Evolutionary conservation across 192 early-diverging fungal genomes (phyloP), one percentile per base, ranked within the genome.

Genomic region (Umbelopsis isabellina): DNA sequence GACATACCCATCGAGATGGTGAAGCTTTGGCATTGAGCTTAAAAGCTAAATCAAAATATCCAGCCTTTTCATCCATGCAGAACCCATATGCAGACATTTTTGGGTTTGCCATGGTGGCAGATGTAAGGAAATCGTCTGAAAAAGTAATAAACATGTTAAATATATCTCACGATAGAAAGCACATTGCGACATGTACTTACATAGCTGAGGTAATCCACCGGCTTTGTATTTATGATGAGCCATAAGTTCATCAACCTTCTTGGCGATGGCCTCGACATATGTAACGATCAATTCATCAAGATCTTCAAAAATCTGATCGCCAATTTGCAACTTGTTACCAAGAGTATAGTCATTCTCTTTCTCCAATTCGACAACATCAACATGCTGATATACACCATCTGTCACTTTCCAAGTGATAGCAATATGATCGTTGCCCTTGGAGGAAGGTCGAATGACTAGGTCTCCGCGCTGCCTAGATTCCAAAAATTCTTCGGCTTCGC

Each of bases 401-500:
- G 83, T 91, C 8, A 96, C 88, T 74, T 98, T 97, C 92, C 94
- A 96, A 18, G 95, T 98, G 21, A 98, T 90, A 1, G 93, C 90
- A 15, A 99, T 85, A 71, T 96, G 94, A 77, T 94, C 88, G 22
- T 86, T 78, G n/a, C 94, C 94, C 15, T 91, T 90, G 8, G 92
- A 93, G 21, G 96, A 98, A 6, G 95, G 94, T 11, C 96, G 87
- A 66, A 99, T 92, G 4, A 99, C 91, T 18, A 91, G 78, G 49
- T 91, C 88, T 21, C 96, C 97, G 13, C 84, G 78, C 20, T 82
- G 84, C 27, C 91, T 84, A 16, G 80, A 77, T 18, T 83, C 82
- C 70, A 98, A 76, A 51, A 90, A 91, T 69, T 87, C 76, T 72
- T 90, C 87, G 6, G 95, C 96, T 68, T 91, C 86, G 46, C 87